phyloP scores from a whole-genome alignment of 768 basidiomycete species.

The Dentipellis fragilis region DNA sequence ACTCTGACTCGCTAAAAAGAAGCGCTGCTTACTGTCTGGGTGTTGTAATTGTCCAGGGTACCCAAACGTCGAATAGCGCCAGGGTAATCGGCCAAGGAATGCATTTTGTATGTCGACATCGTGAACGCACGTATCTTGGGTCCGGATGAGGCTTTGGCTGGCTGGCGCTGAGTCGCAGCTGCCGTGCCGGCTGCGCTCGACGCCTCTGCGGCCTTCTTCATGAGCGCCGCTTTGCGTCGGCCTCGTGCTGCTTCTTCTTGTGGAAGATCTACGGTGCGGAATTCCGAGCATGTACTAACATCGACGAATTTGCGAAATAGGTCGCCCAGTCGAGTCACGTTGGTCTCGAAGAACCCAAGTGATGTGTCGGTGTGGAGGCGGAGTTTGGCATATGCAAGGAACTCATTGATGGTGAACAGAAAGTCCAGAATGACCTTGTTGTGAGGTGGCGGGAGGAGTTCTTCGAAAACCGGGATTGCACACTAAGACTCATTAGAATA shows the following conservation, averaged over 20 bases:
- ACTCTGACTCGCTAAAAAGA: too few relatives aligned
- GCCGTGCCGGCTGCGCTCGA: too few relatives aligned
- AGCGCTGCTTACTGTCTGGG: conserved; percentile 21
- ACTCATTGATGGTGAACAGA: too few relatives aligned
- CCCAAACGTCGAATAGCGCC: conserved; percentile 10
- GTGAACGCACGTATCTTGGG: too few relatives aligned
- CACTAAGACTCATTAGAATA: too few relatives aligned
- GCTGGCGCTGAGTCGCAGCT: too few relatives aligned
- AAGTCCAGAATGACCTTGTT: neutral
- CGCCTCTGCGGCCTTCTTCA: too few relatives aligned
- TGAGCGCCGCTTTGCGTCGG: neutral
- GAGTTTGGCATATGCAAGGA: conserved; percentile 16
- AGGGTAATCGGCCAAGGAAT: conserved; percentile 15
- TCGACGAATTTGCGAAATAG: too few relatives aligned
- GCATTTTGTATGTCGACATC: conserved; percentile 18
- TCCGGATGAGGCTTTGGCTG: too few relatives aligned
- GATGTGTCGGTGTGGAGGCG: neutral
- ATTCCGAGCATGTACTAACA: neutral
- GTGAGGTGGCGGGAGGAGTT: neutral
- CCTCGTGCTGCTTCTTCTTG: neutral
- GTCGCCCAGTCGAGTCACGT: too few relatives aligned
- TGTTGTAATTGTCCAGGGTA: conserved; percentile 18
- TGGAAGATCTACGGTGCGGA: neutral
- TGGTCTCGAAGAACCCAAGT: too few relatives aligned
- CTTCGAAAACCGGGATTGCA: neutral